Conservation (phyloP, 129 eudicot genomes). For the Saussurea involucrata region DNA sequence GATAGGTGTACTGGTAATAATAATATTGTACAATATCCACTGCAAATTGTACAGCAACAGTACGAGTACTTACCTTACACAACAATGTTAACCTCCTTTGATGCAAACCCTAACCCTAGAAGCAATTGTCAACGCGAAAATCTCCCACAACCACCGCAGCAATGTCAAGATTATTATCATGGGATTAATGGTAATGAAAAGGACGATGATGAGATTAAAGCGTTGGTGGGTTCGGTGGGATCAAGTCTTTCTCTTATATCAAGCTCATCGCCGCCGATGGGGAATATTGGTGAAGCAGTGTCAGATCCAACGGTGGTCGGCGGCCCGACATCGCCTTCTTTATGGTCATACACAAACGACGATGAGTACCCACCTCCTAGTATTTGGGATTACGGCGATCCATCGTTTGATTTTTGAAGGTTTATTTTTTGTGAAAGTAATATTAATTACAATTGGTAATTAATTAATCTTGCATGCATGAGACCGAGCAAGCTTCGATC, state of each 20-base stretch:
- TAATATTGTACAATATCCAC: slow-evolving; percentile 15
- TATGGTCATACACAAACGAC: slow-evolving; percentile 37
- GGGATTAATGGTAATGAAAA: background rate
- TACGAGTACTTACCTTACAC: slow-evolving; percentile 2
- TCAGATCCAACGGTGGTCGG: slow-evolving; percentile 44
- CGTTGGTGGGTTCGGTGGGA: slow-evolving; percentile 42
- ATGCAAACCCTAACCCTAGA: slow-evolving; percentile 22
- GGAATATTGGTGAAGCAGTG: slow-evolving; percentile 6
- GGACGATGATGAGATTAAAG: slow-evolving; percentile 35
- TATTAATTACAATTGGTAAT: background rate
- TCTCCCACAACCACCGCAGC: background rate
- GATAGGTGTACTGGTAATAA: background rate
- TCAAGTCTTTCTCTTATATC: slow-evolving; percentile 31
- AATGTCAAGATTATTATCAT: background rate
- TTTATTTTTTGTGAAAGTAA: background rate
- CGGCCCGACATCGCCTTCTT: slow-evolving; percentile 26
- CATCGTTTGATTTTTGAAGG: slow-evolving; percentile 50
- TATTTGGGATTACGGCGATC: slow-evolving; percentile 65
- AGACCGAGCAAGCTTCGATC: background rate
- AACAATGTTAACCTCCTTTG: background rate
- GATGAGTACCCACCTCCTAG: slow-evolving; percentile 48
- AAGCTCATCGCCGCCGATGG: slow-evolving; percentile 8
- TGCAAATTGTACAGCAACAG: slow-evolving; percentile 8
- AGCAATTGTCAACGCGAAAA: background rate
- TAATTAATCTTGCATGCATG: slow-evolving; percentile 11